These are phyloP conservation scores for Tylopilus rubrobrunneus DNA, from an alignment of 768 basidiomycete species.

Conservation along the genomic window DNA sequence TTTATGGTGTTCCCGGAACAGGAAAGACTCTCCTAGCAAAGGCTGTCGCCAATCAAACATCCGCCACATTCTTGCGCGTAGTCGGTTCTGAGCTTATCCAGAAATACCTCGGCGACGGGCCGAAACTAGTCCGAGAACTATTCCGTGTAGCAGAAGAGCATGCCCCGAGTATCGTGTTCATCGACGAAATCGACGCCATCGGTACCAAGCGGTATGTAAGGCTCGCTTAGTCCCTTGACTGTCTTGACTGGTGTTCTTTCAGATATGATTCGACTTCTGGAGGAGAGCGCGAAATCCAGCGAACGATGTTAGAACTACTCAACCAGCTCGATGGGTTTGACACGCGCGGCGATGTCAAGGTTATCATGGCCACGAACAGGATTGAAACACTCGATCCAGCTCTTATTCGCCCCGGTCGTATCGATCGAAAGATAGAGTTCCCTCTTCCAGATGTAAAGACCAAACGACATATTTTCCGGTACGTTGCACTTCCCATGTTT, in stretches of 20 bases:
- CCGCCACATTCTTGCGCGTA: slow-evolving; percentile 95
- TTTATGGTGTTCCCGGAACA: slow-evolving; percentile 97
- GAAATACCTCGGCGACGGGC: slow-evolving; percentile 98
- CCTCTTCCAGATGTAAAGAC: slow-evolving; percentile 98
- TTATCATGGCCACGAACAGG: slow-evolving; percentile 99
- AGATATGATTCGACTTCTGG: slow-evolving; percentile 99
- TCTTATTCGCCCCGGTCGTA: slow-evolving; percentile 95
- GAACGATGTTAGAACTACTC: slow-evolving; percentile 97
- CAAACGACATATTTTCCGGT: slow-evolving; percentile 98
- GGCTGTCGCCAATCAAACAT: slow-evolving; percentile 97
- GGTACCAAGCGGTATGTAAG: slow-evolving; percentile 89
- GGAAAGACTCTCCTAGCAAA: slow-evolving; percentile 98
- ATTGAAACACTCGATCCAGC: slow-evolving; percentile 98
- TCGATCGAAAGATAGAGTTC: slow-evolving; percentile 98
- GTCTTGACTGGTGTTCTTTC: slow-evolving; percentile 1
- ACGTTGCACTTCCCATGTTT: slow-evolving; percentile 12
- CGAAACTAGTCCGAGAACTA: slow-evolving; percentile 94
- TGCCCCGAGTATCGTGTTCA: slow-evolving; percentile 98
- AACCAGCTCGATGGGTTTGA: slow-evolving; percentile 99
- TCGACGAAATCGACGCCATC: slow-evolving; percentile 98
- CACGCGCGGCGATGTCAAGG: slow-evolving; percentile 98
- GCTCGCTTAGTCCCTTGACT: background rate
- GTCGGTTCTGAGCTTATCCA: slow-evolving; percentile 98
- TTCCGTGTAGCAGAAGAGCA: slow-evolving; percentile 98
- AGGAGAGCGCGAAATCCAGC: slow-evolving; percentile 97